These are phyloP conservation scores for Cadophora sp. DNA, from an alignment of 2,329 filamentous ascomycete species.

Conservation along the genomic window DNA sequence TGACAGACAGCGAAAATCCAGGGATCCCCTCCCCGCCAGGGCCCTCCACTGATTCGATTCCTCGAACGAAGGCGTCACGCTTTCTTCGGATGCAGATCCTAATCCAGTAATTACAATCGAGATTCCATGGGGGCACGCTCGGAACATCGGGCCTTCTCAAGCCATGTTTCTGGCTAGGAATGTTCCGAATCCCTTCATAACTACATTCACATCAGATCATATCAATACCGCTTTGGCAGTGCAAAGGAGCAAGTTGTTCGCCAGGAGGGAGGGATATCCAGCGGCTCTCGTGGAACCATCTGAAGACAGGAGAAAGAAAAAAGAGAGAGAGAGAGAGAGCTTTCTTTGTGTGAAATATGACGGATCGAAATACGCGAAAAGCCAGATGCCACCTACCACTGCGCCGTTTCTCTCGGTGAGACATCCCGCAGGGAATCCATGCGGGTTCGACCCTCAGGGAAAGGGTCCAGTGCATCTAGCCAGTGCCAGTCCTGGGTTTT, in stretches of 20 bases:
- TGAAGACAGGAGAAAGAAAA: not conserved
- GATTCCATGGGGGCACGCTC: slow-evolving; percentile 8
- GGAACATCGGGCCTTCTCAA: slow-evolving; percentile 10
- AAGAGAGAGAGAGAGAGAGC: not conserved
- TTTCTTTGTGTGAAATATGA: slow-evolving; percentile 4
- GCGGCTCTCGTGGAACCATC: not conserved
- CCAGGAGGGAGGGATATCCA: not conserved
- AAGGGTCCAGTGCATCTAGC: not conserved
- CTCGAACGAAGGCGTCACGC: too few relatives aligned
- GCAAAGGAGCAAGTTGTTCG: not conserved
- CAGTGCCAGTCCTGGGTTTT: not conserved
- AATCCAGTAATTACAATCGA: slow-evolving; percentile 14
- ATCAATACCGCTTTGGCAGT: not conserved
- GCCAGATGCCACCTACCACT: slow-evolving; percentile 1
- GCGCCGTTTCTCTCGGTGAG: slow-evolving; percentile 2
- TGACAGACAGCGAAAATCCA: slow-evolving; percentile 1
- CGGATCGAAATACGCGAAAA: not conserved
- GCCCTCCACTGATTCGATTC: too few relatives aligned
- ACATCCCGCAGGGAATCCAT: not conserved
- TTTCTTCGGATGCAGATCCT: slow-evolving; percentile 6
- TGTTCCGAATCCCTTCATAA: too few relatives aligned
- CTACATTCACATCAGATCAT: too few relatives aligned
- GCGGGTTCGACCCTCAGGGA: not conserved
- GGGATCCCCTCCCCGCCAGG: too few relatives aligned
- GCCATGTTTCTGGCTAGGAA: not conserved